Base-by-base conservation (phyloP, 2,329 filamentous ascomycete species). In the Fusarium miscanthi region DNA sequence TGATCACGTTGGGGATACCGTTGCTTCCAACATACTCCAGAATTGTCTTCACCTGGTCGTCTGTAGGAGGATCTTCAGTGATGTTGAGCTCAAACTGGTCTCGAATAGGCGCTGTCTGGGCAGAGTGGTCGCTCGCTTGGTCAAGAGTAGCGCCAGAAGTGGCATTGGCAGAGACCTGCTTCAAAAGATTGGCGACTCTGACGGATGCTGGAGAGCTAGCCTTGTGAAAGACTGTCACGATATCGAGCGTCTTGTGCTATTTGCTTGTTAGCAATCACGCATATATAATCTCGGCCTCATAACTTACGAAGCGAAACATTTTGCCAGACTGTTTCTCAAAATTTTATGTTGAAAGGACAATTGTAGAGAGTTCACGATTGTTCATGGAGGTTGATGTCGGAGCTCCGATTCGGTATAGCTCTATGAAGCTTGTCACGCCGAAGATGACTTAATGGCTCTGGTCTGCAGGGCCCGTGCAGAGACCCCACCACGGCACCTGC, bases 211-310 rank as follows among this genome's bases (percentile, higher is more conserved):
- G 89, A 59, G 89, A 88, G 77, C 87, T 88, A 64, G 95, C 89
- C 82, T 93, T 93, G 88, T 98, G 95, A 87, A 98, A 99, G 86
- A 99, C 91, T 69, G 95, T 98, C 81, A 98, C 90, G 75, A 97
- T 93, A 86, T 98, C 95, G 82, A 93, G 88, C 74, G 92, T 88
- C 87, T 94, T 95, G 84, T 87, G 89, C 92, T 94, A 78, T 33
- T 58, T 35, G 45, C 45, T 43, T 10, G 59, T 78, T 58, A 78
- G 77, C 54, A 57, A 66, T 64, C 53, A 53, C n/a, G 5, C 11
- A 33, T 23, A 25, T 23, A 33, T 14, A 14, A 27, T n/a, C 37
- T 43, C 37, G 25, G 9, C n/a, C 17, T 8, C 17, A 19, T 23
- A 21, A 81, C 84, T 80, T 79, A 86, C 85, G 63, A 86, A 86